Percentiles rank a stretch among this genome's conserved stretches.
phyloP scores from a whole-genome alignment of 805 yeast genomes.

The Hermanozyma aechmeae region DNA sequence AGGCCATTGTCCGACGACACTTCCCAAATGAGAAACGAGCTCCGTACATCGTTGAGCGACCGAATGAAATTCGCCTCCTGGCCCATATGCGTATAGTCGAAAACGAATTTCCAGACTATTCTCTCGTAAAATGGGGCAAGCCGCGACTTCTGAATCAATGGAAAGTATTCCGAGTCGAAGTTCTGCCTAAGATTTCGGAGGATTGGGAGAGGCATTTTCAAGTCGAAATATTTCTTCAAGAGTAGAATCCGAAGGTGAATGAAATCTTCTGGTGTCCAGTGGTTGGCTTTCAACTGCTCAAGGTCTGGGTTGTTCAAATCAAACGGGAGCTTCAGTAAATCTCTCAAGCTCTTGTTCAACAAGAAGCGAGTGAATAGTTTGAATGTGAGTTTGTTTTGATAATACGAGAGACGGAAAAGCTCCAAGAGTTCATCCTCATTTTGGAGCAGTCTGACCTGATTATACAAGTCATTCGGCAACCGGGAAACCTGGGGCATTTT shows the following conservation, averaged over 20 bases:
- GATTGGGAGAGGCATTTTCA: slow-evolving; percentile 22
- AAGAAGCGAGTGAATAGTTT: slow-evolving; percentile 17
- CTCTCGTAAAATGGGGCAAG: slow-evolving; percentile 30
- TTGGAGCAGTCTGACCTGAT: slow-evolving; percentile 10
- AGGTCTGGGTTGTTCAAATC: slow-evolving; percentile 14
- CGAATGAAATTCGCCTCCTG: slow-evolving; percentile 16
- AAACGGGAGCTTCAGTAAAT: slow-evolving; percentile 9
- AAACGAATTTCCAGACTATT: slow-evolving; percentile 32
- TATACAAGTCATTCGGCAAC: slow-evolving; percentile 10
- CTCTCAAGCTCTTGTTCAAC: slow-evolving; percentile 14
- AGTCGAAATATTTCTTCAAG: slow-evolving; percentile 26
- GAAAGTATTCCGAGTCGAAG: slow-evolving; percentile 16
- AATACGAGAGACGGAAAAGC: slow-evolving; percentile 14
- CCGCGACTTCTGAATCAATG: slow-evolving; percentile 11
- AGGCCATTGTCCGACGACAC: not conserved
- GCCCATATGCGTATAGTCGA: slow-evolving; percentile 18
- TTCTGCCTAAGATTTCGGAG: slow-evolving; percentile 19
- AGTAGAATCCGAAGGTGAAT: slow-evolving; percentile 21
- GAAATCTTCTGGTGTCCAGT: slow-evolving; percentile 14
- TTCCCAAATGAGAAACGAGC: slow-evolving; percentile 32
- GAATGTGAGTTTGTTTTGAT: slow-evolving; percentile 17
- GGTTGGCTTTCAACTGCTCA: slow-evolving; percentile 4
- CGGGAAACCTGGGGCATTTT: too few species aligned
- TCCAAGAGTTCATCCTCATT: slow-evolving; percentile 13
- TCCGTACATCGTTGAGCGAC: slow-evolving; percentile 11